Evolutionary conservation across 768 basidiomycete genomes (phyloP).

Genomic region (Gymnopilus junonius): DNA sequence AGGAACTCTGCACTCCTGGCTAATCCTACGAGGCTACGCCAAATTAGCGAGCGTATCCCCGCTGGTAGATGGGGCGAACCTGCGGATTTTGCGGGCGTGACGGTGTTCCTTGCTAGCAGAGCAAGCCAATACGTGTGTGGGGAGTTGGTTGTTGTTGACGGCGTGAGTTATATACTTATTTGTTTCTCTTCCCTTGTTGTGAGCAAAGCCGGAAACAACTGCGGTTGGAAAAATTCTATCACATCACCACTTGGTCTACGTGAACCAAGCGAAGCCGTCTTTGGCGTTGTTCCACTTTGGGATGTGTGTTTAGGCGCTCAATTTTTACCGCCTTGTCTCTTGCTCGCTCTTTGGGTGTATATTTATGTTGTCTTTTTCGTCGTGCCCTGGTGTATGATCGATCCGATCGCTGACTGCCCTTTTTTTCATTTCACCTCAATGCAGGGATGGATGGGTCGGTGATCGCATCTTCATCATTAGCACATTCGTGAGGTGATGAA

Average conservation of each 20-base stretch:
- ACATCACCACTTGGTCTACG: not conserved
- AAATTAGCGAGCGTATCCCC: slow-evolving; percentile 78
- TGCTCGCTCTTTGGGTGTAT: slow-evolving; percentile 9
- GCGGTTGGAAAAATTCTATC: not conserved
- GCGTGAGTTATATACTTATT: slow-evolving; percentile 40
- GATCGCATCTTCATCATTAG: slow-evolving; percentile 8
- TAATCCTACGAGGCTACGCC: slow-evolving; percentile 66
- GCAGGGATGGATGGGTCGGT: slow-evolving; percentile 70
- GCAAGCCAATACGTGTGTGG: slow-evolving; percentile 78
- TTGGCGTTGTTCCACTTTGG: not conserved
- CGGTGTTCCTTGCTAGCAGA: slow-evolving; percentile 70
- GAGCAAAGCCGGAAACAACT: not conserved
- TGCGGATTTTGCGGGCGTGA: slow-evolving; percentile 73
- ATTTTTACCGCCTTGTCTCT: not conserved
- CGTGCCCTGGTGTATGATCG: not conserved
- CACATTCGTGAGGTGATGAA: no score
- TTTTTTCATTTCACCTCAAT: slow-evolving; percentile 5
- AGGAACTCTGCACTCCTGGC: slow-evolving; percentile 54
- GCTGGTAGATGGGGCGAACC: slow-evolving; percentile 74
- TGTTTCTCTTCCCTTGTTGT: not conserved
- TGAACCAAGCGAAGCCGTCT: not conserved
- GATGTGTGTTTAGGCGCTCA: not conserved
- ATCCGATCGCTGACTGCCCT: slow-evolving; percentile 11
- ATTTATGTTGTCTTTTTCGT: not conserved
- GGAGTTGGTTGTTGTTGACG: slow-evolving; percentile 73